Conservation (phyloP, 2,329 filamentous ascomycete genomes). For the Nigrospora osmanthi region DNA sequence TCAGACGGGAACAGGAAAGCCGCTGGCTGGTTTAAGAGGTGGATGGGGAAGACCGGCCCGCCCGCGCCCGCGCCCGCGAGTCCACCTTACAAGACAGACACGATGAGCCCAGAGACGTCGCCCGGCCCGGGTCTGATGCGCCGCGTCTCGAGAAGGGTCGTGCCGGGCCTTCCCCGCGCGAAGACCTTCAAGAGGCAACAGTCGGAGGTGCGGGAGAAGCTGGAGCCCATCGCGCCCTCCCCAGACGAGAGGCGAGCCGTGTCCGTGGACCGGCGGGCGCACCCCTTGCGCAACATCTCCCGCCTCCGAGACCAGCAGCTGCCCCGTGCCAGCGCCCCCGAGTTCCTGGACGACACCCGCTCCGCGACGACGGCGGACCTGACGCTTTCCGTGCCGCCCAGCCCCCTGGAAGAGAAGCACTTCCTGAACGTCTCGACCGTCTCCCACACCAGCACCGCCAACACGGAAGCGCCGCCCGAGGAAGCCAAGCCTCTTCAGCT, state of each 20-base stretch:
- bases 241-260: conserved; percentile 62
- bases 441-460: conserved; percentile 3
- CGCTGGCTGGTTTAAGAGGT: too few relatives aligned
- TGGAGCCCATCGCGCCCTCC: conserved; percentile 58
- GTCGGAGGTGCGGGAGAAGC: conserved; percentile 68
- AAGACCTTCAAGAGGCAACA: conserved; percentile 77
- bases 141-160: conserved; percentile 51
- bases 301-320: conserved; percentile 21
- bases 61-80: too few relatives aligned
- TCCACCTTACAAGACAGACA: too few relatives aligned
- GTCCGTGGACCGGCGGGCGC: conserved; percentile 50
- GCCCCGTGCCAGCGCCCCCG: conserved; percentile 41
- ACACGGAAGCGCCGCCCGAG: conserved; percentile 8
- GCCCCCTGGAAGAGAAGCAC: conserved; percentile 23
- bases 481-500: neutral
- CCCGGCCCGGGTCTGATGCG: conserved; percentile 25
- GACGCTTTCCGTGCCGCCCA: conserved; percentile 20
- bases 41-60: too few relatives aligned
- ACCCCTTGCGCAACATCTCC: conserved; percentile 25
- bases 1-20: conserved; percentile 11
- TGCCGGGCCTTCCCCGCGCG: conserved; percentile 68
- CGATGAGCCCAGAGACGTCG: conserved; percentile 5
- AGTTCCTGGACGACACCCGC: conserved; percentile 27
- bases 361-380: conserved; percentile 14
- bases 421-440: conserved; percentile 16